Evolutionary conservation across 2,329 filamentous ascomycete genomes (phyloP), one percentile per base, ranked within the genome.

Genomic region (Botryotinia narcissicola): DNA sequence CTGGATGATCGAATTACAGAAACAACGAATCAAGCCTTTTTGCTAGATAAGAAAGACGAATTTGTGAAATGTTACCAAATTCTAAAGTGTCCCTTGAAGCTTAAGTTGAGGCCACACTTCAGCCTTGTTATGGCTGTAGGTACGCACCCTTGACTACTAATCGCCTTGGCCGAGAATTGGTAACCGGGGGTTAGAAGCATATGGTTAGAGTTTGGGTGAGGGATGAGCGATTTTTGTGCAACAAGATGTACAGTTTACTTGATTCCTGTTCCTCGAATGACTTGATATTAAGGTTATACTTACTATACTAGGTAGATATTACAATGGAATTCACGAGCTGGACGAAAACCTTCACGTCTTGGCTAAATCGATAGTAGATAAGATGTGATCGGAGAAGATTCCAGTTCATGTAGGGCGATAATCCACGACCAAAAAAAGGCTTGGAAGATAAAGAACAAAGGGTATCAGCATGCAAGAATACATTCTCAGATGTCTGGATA

Each of bases 291-390:
- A 18, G 12, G n/a, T 44, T 48, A 40, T 59, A 14, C 46, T 35
- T 29, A n/a, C n/a, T n/a, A n/a, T 51, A 35, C 32, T 35, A 35
- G 32, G 4, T 6, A 68, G 35, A 25, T 18, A 8, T 22, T 18
- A 25, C 22, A n/a, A 51, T 51, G n/a, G 51, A 18, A 9, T 57
- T 18, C 8, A 48, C n/a, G 54, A 35, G 51, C 70, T 46, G 40
- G 37, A 72, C 70, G 62, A 72, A 72, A 68, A 72, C 35, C 22
- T 59, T 9, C 9, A 37, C 40, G 71, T 68, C 71, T 68, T 72
- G 71, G 62, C 62, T 46, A 46, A 29, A 16, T 42, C n/a, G 57
- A 71, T 18, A 32, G 44, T 25, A 46, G 57, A 57, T 25, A 42
- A 46, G 25, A 66, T 57, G 40, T 57, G 61, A 54, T 46, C 9